These are phyloP conservation scores for Phytophthora hibernalis DNA, from an alignment of 352 stramenopile species.

Conservation along the genomic window DNA sequence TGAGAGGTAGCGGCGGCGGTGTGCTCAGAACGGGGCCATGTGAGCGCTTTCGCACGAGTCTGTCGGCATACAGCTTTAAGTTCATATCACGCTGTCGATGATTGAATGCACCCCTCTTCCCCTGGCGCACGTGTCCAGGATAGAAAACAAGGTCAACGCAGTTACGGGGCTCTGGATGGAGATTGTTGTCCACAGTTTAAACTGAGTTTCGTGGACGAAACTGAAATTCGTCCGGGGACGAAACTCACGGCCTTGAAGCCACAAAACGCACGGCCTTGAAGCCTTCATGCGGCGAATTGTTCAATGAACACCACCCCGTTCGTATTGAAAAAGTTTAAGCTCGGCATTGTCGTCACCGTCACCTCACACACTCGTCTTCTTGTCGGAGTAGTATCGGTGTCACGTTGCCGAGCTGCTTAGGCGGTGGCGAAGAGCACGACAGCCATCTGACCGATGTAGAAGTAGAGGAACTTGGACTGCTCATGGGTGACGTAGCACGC, in stretches of 20 bases:
- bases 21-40: slow-evolving; percentile 46
- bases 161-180: too few species aligned
- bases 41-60: slow-evolving; percentile 56
- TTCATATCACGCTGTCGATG: slow-evolving; percentile 15
- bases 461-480: slow-evolving; percentile 96
- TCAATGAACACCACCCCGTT: slow-evolving; percentile 23
- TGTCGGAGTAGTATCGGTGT: not conserved
- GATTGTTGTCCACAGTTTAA: too few species aligned
- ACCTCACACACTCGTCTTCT: slow-evolving; percentile 5
- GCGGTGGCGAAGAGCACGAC: slow-evolving; percentile 93
- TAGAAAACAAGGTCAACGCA: too few species aligned
- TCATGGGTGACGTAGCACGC: slow-evolving; percentile 95
- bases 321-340: slow-evolving; percentile 38
- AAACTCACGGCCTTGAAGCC: too few species aligned
- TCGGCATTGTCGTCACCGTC: slow-evolving; percentile 14
- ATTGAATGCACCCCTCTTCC: too few species aligned
- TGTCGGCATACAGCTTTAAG: slow-evolving; percentile 31
- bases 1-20: slow-evolving; percentile 68
- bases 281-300: too few species aligned
- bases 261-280: too few species aligned
- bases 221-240: too few species aligned
- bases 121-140: too few species aligned
- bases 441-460: slow-evolving; percentile 96
- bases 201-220: too few species aligned
- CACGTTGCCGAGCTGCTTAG: slow-evolving; percentile 27